phyloP scores from a whole-genome alignment of 768 basidiomycete species.

The Tricholoma furcatifolium region DNA sequence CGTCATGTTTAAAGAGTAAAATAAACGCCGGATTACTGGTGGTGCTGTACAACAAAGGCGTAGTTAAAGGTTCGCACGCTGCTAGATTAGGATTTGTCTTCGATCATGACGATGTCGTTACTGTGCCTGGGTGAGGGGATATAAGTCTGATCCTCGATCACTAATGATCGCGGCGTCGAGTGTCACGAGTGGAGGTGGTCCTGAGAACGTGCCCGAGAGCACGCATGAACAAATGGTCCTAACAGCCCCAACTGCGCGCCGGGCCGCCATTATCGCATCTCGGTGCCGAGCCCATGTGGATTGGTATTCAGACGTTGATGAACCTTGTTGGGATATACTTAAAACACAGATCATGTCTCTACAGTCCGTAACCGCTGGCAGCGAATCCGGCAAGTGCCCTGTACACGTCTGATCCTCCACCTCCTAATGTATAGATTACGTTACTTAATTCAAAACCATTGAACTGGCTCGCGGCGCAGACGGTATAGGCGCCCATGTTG shows the following conservation, averaged over 20 bases:
- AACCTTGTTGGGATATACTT: conserved; percentile 19
- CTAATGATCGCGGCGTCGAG: conserved; percentile 28
- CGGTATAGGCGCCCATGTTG: conserved; percentile 99
- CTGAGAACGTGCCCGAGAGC: conserved; percentile 32
- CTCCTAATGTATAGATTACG: conserved; percentile 77
- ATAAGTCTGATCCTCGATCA: conserved; percentile 31
- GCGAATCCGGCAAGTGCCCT: conserved; percentile 50
- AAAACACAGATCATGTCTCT: conserved; percentile 8
- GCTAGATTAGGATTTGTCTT: conserved; percentile 23
- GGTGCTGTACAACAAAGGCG: background rate
- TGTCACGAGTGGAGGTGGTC: conserved; percentile 30
- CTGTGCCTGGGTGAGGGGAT: conserved; percentile 26
- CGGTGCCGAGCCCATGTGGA: conserved; percentile 30
- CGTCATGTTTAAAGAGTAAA: conserved; percentile 3
- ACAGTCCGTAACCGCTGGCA: conserved; percentile 37
- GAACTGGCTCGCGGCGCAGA: conserved; percentile 95
- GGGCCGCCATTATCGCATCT: conserved; percentile 29
- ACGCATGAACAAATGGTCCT: conserved; percentile 28
- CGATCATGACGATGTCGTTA: conserved; percentile 33
- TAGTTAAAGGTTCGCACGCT: conserved; percentile 1
- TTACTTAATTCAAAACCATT: conserved; percentile 85
- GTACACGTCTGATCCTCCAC: conserved; percentile 51
- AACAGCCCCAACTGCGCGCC: conserved; percentile 16
- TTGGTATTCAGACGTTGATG: conserved; percentile 23
- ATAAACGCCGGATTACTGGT: background rate